These are phyloP conservation scores for Leishmania aethiopica DNA, from an alignment of 208 protist species.

Conservation along the genomic window DNA sequence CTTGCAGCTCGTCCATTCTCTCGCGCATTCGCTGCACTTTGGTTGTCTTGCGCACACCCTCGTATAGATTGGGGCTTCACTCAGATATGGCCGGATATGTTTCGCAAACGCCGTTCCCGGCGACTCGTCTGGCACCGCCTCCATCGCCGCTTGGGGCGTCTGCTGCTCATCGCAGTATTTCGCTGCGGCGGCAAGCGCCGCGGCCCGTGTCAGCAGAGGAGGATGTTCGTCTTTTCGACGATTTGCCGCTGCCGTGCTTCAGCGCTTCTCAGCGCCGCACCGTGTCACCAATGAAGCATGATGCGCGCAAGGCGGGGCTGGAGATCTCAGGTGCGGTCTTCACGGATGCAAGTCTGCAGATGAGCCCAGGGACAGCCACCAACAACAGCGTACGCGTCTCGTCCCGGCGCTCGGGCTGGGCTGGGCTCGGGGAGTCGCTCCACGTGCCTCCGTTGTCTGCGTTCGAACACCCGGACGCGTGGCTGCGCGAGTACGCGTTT, in stretches of 20 bases:
- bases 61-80: not conserved
- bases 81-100: not conserved
- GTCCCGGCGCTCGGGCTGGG: not conserved
- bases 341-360: not conserved
- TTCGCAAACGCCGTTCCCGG: not conserved
- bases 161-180: not conserved
- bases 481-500: conserved; percentile 40
- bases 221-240: conserved; percentile 9
- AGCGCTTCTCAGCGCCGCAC: conserved; percentile 14
- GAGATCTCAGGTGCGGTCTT: conserved; percentile 5
- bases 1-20: too few relatives aligned
- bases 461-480: conserved; percentile 50
- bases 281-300: conserved; percentile 9
- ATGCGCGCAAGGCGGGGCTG: conserved; percentile 1
- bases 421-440: not conserved
- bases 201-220: conserved; percentile 16
- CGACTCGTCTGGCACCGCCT: not conserved
- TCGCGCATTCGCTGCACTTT: not conserved
- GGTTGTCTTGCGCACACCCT: not conserved
- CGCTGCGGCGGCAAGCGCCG: conserved; percentile 6
- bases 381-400: not conserved
- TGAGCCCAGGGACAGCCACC: not conserved
- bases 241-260: conserved; percentile 8
- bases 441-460: conserved; percentile 22
- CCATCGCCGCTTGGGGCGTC: not conserved